Conservation (phyloP, 106 monocot species). For the Chionographis japonica region DNA sequence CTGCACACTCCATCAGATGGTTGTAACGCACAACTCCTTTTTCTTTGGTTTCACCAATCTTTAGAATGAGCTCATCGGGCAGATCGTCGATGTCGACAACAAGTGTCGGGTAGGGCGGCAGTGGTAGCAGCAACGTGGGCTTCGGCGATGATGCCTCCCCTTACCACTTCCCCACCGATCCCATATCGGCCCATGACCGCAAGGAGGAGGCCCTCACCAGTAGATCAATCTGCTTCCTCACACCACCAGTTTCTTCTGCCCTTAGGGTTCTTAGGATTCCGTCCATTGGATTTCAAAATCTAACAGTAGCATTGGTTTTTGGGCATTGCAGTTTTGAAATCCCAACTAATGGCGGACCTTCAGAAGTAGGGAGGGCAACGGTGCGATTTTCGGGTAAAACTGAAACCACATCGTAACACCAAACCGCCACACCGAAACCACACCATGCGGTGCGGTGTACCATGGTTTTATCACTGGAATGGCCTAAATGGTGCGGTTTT, state of each 20-base stretch:
- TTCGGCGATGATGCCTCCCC: slow-evolving; percentile 39
- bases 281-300: neutral
- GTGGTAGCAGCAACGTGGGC: slow-evolving; percentile 18
- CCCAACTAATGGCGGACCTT: slow-evolving; percentile 62
- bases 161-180: slow-evolving; percentile 54
- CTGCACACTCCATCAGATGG: too few species aligned
- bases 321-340: slow-evolving; percentile 49
- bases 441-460: too few species aligned
- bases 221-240: slow-evolving; percentile 7
- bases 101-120: slow-evolving; percentile 38
- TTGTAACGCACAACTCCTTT: too few species aligned
- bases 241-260: neutral
- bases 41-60: neutral
- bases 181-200: slow-evolving; percentile 55
- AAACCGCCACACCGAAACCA: too few species aligned
- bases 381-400: too few species aligned
- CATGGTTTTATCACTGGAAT: too few species aligned
- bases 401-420: too few species aligned
- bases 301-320: neutral
- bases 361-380: too few species aligned
- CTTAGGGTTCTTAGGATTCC: too few species aligned
- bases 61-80: slow-evolving; percentile 78
- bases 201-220: slow-evolving; percentile 79
- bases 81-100: slow-evolving; percentile 76
- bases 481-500: too few species aligned